phyloP scores from a whole-genome alignment of 768 basidiomycete genomes.

The Suillus subaureus region DNA sequence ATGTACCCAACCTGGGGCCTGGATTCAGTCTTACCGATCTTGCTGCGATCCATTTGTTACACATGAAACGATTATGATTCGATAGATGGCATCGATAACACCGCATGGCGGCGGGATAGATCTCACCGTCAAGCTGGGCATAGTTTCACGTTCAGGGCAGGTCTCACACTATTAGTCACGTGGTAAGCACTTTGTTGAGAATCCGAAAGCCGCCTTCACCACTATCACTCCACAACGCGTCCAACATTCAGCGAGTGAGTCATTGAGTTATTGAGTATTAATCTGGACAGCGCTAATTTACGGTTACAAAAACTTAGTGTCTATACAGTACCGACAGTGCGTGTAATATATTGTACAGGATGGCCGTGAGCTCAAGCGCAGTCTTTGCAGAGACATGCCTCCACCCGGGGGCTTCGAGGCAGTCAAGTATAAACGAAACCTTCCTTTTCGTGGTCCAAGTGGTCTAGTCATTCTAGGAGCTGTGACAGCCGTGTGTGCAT shows the following conservation, averaged over 20 bases:
- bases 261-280: not conserved
- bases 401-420: slow-evolving; percentile 91
- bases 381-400: slow-evolving; percentile 82
- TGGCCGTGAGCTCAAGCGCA: slow-evolving; percentile 13
- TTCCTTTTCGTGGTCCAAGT: slow-evolving; percentile 86
- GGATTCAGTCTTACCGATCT: not conserved
- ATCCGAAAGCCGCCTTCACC: not conserved
- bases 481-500: slow-evolving; percentile 84
- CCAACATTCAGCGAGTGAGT: slow-evolving; percentile 8
- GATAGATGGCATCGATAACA: not conserved
- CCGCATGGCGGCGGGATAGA: not conserved
- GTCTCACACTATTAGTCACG: not conserved
- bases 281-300: not conserved
- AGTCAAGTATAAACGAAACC: slow-evolving; percentile 93
- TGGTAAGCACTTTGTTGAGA: not conserved
- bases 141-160: slow-evolving; percentile 1
- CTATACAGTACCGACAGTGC: slow-evolving; percentile 31
- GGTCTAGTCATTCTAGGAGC: slow-evolving; percentile 84
- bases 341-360: slow-evolving; percentile 18
- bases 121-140: no score
- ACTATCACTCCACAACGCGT: not conserved
- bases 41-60: not conserved
- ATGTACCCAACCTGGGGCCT: slow-evolving; percentile 2
- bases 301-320: slow-evolving; percentile 18
- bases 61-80: not conserved